These are phyloP conservation scores for Fusarium oligoseptatum DNA, from an alignment of 2,329 filamentous ascomycete species.

Conservation along the genomic window DNA sequence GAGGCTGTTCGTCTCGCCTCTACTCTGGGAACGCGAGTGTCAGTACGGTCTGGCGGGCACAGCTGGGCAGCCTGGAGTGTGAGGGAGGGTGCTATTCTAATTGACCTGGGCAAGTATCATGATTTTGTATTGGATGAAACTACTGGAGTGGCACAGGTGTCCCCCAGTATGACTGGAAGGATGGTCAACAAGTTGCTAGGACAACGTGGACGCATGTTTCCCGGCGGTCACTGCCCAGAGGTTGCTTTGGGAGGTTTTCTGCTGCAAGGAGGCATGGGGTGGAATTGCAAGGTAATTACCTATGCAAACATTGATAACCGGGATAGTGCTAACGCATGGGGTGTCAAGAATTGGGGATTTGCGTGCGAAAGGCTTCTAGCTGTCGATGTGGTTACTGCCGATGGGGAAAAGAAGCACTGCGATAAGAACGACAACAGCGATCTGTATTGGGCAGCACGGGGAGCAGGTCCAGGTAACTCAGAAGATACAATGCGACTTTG, in stretches of 20 bases:
- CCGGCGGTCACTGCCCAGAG: slow-evolving; percentile 68
- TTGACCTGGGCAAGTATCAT: slow-evolving; percentile 52
- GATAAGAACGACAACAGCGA: slow-evolving; percentile 57
- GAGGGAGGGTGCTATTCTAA: slow-evolving; percentile 58
- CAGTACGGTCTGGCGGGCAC: slow-evolving; percentile 63
- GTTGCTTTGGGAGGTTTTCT: slow-evolving; percentile 69
- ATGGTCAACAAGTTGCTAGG: slow-evolving; percentile 57
- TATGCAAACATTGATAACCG: neutral
- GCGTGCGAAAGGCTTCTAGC: slow-evolving; percentile 62
- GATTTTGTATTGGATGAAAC: slow-evolving; percentile 55
- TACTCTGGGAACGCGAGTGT: slow-evolving; percentile 49
- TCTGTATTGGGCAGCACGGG: slow-evolving; percentile 63
- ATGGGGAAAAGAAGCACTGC: slow-evolving; percentile 54
- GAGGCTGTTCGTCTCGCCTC: slow-evolving; percentile 56
- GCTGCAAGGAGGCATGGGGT: slow-evolving; percentile 70
- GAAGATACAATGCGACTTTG: neutral
- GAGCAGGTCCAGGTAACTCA: slow-evolving; percentile 56
- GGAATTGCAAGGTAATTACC: slow-evolving; percentile 63
- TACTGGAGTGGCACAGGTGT: slow-evolving; percentile 55
- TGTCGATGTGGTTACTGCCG: slow-evolving; percentile 63
- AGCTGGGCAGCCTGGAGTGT: slow-evolving; percentile 64
- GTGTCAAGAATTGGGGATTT: slow-evolving; percentile 65
- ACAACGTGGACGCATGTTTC: slow-evolving; percentile 60
- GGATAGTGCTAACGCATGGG: neutral
- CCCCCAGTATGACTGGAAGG: slow-evolving; percentile 62